Percentiles rank a stretch among this genome's conserved stretches.
These are phyloP conservation scores for Plasmodium cynomolgi DNA, from an alignment of 169 alveolate genomes.

Conservation along the genomic window DNA sequence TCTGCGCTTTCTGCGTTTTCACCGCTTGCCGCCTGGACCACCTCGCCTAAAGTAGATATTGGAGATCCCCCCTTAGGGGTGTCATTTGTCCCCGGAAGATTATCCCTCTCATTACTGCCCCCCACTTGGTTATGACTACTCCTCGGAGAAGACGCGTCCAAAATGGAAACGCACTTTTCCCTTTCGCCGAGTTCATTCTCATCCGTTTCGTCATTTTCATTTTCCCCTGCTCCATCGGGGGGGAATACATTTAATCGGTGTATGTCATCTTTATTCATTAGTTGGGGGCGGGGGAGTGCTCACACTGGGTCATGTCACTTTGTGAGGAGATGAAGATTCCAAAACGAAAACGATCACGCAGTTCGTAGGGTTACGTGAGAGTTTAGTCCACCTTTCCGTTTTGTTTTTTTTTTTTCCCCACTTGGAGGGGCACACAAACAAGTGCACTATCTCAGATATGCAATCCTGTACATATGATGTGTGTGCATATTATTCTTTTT, in stretches of 20 bases:
- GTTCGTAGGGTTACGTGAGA: not conserved
- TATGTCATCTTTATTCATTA: slow-evolving; percentile 34
- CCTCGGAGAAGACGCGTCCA: not conserved
- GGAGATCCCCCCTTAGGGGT: not conserved
- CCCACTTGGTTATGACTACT: not conserved
- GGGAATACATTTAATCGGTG: not conserved
- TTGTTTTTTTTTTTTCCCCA: not conserved
- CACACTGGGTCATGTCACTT: not conserved
- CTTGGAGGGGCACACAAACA: not conserved
- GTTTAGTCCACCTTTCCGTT: not conserved
- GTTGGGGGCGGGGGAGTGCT: not conserved
- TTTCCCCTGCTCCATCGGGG: not conserved
- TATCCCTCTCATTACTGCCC: not conserved
- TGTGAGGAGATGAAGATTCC: not conserved
- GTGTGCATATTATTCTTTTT: not conserved
- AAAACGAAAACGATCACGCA: not conserved
- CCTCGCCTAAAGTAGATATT: not conserved
- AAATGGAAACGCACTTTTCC: not conserved
- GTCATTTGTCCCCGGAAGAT: not conserved
- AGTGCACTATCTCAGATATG: not conserved
- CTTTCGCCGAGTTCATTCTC: not conserved
- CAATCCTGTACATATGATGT: not conserved
- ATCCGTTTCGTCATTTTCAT: not conserved
- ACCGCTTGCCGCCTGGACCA: not conserved
- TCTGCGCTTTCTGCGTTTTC: not conserved